Percentiles rank a stretch among this genome's conserved stretches.
These are phyloP conservation scores for Nakazawaea holstii DNA, from an alignment of 805 yeast genomes.

Conservation along the genomic window DNA sequence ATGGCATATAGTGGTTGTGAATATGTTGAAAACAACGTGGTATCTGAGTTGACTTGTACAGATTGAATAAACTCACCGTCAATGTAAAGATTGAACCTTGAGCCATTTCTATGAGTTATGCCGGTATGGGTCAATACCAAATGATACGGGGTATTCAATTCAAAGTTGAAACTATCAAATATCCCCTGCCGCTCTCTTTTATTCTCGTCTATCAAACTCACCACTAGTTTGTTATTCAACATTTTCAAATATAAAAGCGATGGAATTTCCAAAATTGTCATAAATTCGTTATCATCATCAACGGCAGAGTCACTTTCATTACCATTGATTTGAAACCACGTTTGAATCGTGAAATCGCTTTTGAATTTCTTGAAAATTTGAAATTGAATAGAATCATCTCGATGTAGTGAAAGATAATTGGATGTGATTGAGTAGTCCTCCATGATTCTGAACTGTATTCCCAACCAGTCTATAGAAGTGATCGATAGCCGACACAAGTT, in stretches of 20 bases:
- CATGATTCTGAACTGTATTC: neutral
- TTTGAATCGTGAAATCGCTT: slow-evolving; percentile 27
- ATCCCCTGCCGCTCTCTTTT: slow-evolving; percentile 4
- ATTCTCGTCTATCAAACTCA: slow-evolving; percentile 8
- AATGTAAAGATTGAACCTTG: slow-evolving; percentile 37
- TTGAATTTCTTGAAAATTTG: neutral
- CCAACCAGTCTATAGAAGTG: slow-evolving; percentile 4
- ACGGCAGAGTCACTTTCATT: slow-evolving; percentile 1
- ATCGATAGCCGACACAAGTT: slow-evolving; percentile 1
- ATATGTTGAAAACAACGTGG: slow-evolving; percentile 11
- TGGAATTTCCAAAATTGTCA: slow-evolving; percentile 23
- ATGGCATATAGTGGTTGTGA: neutral
- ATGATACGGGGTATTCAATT: slow-evolving; percentile 20
- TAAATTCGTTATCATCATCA: slow-evolving; percentile 22
- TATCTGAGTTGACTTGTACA: slow-evolving; percentile 8
- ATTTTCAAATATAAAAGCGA: neutral
- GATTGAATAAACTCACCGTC: slow-evolving; percentile 42
- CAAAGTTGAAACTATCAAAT: slow-evolving; percentile 24
- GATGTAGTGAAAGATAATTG: neutral
- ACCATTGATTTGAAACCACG: slow-evolving; percentile 32
- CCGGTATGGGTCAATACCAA: slow-evolving; percentile 21
- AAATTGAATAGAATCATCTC: neutral
- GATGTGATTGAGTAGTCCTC: slow-evolving; percentile 4
- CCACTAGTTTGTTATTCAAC: slow-evolving; percentile 4
- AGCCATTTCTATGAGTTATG: slow-evolving; percentile 18